Conservation (phyloP, 2,329 filamentous ascomycete species). For the Botrytis sinoallii region DNA sequence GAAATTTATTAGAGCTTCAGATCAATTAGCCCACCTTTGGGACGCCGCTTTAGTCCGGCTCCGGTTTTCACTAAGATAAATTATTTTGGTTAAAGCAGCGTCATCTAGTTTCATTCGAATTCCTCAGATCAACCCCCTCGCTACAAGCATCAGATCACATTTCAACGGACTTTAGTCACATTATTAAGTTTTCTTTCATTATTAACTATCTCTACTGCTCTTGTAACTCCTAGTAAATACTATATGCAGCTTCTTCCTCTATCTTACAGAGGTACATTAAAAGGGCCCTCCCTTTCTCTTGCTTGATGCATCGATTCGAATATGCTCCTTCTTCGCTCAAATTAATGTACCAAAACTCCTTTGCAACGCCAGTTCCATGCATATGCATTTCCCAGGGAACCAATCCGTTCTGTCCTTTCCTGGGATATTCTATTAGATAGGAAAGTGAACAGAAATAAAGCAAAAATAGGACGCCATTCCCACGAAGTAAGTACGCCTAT, state of each 20-base stretch:
- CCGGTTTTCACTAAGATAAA: not conserved
- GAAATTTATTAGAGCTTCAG: not conserved
- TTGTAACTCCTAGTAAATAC: not conserved
- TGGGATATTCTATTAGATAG: slow-evolving; percentile 16
- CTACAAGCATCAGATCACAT: slow-evolving; percentile 6
- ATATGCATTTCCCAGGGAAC: slow-evolving; percentile 7
- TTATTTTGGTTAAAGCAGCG: not conserved
- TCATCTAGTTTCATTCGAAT: not conserved
- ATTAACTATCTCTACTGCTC: slow-evolving; percentile 17
- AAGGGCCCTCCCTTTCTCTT: slow-evolving; percentile 3
- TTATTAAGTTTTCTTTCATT: slow-evolving; percentile 4
- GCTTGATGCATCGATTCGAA: slow-evolving; percentile 3
- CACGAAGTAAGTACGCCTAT: not conserved
- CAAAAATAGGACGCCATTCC: slow-evolving; percentile 11
- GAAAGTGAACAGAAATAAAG: slow-evolving; percentile 1
- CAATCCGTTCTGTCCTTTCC: slow-evolving; percentile 5
- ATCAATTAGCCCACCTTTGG: not conserved
- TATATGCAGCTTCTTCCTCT: slow-evolving; percentile 13
- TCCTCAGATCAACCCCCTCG: slow-evolving; percentile 4
- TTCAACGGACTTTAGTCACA: not conserved
- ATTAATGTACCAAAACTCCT: slow-evolving; percentile 9
- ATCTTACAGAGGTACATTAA: slow-evolving; percentile 18
- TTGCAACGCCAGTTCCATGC: slow-evolving; percentile 7
- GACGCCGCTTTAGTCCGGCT: not conserved
- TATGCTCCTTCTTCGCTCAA: slow-evolving; percentile 15